Conservation (phyloP, 164 flowering plant species). For the Kingdonia uniflora region DNA sequence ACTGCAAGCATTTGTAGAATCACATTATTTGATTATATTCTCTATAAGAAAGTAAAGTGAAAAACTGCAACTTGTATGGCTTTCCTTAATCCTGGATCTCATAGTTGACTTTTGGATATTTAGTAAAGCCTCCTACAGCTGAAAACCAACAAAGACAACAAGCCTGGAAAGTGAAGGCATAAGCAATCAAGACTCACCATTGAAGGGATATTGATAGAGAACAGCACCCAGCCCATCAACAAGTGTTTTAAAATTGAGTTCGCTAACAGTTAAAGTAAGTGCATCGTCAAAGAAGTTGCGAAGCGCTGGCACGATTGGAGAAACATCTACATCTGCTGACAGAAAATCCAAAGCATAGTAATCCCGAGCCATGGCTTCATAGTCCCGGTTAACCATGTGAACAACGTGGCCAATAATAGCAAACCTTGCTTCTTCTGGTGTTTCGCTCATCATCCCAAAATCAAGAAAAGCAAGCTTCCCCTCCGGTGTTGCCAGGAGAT, state of each 20-base stretch:
- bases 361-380: conserved; percentile 98
- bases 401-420: conserved; percentile 98
- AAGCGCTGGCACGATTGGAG: conserved; percentile 96
- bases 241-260: conserved; percentile 85
- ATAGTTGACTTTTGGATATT: neutral
- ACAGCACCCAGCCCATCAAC: conserved; percentile 95
- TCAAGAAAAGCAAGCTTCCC: conserved; percentile 98
- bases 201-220: conserved; percentile 81
- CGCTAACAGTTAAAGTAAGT: conserved; percentile 80
- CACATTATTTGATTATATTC: conserved; percentile 10
- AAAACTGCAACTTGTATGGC: neutral
- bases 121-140: conserved; percentile 1
- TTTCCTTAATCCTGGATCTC: neutral
- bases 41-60: conserved; percentile 3
- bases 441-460: conserved; percentile 99
- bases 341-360: conserved; percentile 90
- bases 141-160: conserved; percentile 4
- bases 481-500: conserved; percentile 91
- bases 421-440: conserved; percentile 91
- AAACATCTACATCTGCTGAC: conserved; percentile 80
- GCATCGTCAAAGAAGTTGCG: conserved; percentile 89
- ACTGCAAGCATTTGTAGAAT: conserved; percentile 46
- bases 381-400: conserved; percentile 97
- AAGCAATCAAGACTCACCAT: conserved; percentile 75
- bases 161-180: conserved; percentile 1